Base-by-base conservation (phyloP, 2,329 filamentous ascomycete genomes). In the Talaromyces sp. region DNA sequence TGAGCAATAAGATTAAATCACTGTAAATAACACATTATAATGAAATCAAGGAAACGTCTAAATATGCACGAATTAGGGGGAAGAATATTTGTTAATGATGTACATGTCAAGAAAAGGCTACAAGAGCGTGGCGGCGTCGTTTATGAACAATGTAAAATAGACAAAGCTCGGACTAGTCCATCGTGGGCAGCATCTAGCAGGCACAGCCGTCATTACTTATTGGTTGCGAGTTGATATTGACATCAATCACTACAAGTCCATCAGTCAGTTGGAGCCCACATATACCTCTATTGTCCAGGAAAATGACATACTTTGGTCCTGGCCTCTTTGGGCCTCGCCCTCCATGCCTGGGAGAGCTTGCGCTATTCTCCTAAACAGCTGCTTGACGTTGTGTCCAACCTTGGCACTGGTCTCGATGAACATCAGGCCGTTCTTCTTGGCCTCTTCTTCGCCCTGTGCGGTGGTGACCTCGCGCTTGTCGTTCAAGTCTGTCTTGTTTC, bases 331-430 rank as follows among this genome's bases (percentile, higher is more conserved):
- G 66, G 91, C 89, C 67, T 92, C 88, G 14, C 91, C 92, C 76
- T 99, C 95, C 95, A 99, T 98, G 24, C 95, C 95, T 8, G 95
- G 95, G 69, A 99, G 81, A 41, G 96, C 95, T 78, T 99, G 95
- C 46, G 96, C 95, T 85, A 99, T 99, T 81, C 92, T 89, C 83
- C 93, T 91, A 81, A 99, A 99, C 61, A 99, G 82, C 67, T 89
- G 90, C 84, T 99, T 99, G 68, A 99, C 96, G 73, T 99, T 99
- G 78, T 98, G 92, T 46, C 96, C 93, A 13, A 96, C 84, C 83
- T 99, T 99, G 58, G 95, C 95, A 76, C 92, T 97, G 58, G 95
- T 99, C 83, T 99, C 95, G 69, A 99, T 95, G 73, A 99, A 99
- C 90, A 99, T 97, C 67, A 97, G 81, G 67, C 95, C 95, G 77